Evolutionary conservation across 176 grass and related monocot species (phyloP).

Genomic region (Aegilops tauschii): DNA sequence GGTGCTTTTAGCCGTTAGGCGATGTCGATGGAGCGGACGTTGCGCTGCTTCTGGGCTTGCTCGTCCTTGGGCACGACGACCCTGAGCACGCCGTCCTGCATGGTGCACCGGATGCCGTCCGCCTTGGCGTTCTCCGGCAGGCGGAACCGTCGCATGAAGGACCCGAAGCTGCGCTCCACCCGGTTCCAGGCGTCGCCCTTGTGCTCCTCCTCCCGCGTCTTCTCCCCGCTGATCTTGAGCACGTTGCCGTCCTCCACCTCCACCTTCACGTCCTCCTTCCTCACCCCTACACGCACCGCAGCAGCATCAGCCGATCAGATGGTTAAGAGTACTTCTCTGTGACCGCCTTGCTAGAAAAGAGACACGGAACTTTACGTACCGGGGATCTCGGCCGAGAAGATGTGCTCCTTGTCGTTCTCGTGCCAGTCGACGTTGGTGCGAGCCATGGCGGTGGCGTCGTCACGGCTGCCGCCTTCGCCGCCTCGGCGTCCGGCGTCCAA

Average conservation of each 20-base stretch:
- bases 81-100: constrained; percentile 46
- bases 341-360: no score
- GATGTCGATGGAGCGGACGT: constrained; percentile 32
- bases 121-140: constrained; percentile 29
- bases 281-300: constrained; percentile 3
- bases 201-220: constrained; percentile 36
- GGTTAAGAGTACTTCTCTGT: no score
- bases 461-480: background rate
- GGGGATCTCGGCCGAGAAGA: constrained; percentile 47
- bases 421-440: constrained; percentile 45
- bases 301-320: background rate
- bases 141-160: constrained; percentile 38
- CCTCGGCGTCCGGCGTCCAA: background rate
- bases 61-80: constrained; percentile 47
- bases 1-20: background rate
- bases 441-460: constrained; percentile 24
- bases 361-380: background rate
- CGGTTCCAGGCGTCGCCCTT: constrained; percentile 38
- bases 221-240: constrained; percentile 51
- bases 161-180: constrained; percentile 39
- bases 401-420: constrained; percentile 41
- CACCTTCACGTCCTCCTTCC: constrained; percentile 51
- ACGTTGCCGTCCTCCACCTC: constrained; percentile 49
- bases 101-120: constrained; percentile 26
- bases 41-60: background rate